phyloP scores from a whole-genome alignment of 495 filamentous ascomycete species.

The Schizothecium vesticola region DNA sequence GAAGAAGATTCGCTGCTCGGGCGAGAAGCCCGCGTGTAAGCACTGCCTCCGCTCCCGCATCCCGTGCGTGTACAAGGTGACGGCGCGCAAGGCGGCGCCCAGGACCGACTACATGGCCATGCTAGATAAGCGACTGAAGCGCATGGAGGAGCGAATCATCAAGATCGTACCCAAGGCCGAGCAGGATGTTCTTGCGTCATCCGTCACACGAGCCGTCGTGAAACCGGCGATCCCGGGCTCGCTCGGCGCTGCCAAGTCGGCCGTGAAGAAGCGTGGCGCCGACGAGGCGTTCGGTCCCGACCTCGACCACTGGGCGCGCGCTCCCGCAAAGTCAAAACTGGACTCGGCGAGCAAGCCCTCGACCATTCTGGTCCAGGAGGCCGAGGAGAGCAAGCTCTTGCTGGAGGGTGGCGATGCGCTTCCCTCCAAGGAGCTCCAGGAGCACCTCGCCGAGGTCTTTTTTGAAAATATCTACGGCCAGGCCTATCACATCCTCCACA shows the following conservation, averaged over 20 bases:
- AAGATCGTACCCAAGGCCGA: constrained; percentile 90
- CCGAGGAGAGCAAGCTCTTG: constrained; percentile 65
- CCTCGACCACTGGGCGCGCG: constrained; percentile 74
- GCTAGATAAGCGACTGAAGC: constrained; percentile 85
- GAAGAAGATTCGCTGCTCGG: constrained; percentile 97
- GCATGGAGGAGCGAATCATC: constrained; percentile 97
- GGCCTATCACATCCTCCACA: constrained; percentile 91
- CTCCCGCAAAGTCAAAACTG: constrained; percentile 41
- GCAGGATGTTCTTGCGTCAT: constrained; percentile 43
- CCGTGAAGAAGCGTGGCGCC: constrained; percentile 74
- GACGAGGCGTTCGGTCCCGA: constrained; percentile 85
- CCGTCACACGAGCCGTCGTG: constrained; percentile 67
- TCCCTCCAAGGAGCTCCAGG: constrained; percentile 83
- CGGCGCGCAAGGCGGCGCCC: constrained; percentile 89
- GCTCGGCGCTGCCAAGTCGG: constrained; percentile 41
- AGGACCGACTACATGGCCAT: constrained; percentile 99
- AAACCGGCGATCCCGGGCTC: constrained; percentile 69
- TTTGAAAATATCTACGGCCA: constrained; percentile 97
- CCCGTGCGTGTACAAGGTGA: constrained; percentile 98
- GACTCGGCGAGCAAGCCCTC: constrained; percentile 47
- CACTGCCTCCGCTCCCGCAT: constrained; percentile 91
- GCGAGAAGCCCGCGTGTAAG: constrained; percentile 95
- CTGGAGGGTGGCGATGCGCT: constrained; percentile 79
- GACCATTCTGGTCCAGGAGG: constrained; percentile 57
- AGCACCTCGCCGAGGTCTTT: constrained; percentile 90